These are phyloP conservation scores for Aureobasidium sp. DNA, from an alignment of 2,329 filamentous ascomycete species.

Conservation along the genomic window DNA sequence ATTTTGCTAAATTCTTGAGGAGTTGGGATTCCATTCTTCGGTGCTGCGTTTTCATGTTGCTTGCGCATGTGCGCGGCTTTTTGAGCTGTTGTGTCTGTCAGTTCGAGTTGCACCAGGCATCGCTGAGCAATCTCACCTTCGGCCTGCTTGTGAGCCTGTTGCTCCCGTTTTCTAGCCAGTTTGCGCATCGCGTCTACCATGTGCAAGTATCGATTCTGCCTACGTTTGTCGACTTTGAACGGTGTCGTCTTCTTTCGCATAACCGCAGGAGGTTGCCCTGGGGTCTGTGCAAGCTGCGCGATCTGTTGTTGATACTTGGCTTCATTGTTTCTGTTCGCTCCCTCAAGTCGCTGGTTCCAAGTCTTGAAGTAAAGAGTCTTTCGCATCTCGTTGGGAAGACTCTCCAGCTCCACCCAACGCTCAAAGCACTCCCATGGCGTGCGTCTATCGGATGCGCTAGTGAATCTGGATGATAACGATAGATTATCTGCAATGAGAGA, in stretches of 20 bases:
- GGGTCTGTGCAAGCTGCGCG: conserved; percentile 46
- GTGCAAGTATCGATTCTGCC: conserved; percentile 76
- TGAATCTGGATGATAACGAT: conserved; percentile 62
- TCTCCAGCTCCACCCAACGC: conserved; percentile 86
- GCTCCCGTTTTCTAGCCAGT: conserved; percentile 86
- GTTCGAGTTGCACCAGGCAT: background rate
- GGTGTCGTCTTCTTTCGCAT: conserved; percentile 66
- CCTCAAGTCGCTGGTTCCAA: conserved; percentile 54
- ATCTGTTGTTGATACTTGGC: conserved; percentile 50
- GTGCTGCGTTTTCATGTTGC: conserved; percentile 55
- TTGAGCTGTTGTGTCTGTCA: conserved; percentile 24
- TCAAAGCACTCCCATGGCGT: conserved; percentile 99
- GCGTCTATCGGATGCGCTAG: conserved; percentile 78
- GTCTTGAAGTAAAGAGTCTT: conserved; percentile 92
- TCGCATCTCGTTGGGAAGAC: conserved; percentile 82
- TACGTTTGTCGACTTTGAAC: conserved; percentile 74
- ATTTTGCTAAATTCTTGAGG: conserved; percentile 85
- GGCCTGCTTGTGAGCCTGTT: conserved; percentile 74
- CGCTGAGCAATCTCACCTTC: conserved; percentile 46
- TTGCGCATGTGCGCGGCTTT: conserved; percentile 73
- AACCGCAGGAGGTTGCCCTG: conserved; percentile 41
- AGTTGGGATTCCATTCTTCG: conserved; percentile 55
- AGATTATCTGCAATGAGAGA: conserved; percentile 81
- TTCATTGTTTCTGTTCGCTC: conserved; percentile 50
- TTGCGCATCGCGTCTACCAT: conserved; percentile 94